A percentile compares a stretch with the other conserved stretches of the same genome.
Evolutionary conservation across 1,139 yeast species (phyloP).

Genomic region (Saccharomyces hybrid): DNA sequence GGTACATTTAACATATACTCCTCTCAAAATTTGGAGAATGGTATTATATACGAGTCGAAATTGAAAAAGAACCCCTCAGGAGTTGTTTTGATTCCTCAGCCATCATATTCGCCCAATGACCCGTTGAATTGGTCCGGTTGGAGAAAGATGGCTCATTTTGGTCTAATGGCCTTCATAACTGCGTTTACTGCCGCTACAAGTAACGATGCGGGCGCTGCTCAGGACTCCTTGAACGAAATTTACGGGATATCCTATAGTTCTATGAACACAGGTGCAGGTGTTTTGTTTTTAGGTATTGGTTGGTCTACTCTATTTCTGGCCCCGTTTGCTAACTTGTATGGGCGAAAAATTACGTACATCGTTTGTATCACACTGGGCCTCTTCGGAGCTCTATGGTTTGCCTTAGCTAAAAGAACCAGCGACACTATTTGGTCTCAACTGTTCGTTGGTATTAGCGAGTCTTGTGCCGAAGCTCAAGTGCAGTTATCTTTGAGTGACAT

Average conservation of each 20-base stretch:
- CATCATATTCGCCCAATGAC: slow-evolving; percentile 68
- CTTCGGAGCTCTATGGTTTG: slow-evolving; percentile 72
- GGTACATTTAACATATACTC: slow-evolving; percentile 53
- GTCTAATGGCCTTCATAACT: slow-evolving; percentile 59
- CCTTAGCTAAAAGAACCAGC: slow-evolving; percentile 43
- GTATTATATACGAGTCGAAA: slow-evolving; percentile 39
- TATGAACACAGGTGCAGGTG: slow-evolving; percentile 85
- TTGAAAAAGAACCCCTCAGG: slow-evolving; percentile 48
- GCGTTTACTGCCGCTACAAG: slow-evolving; percentile 82
- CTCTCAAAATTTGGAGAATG: slow-evolving; percentile 30
- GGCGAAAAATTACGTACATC: slow-evolving; percentile 62
- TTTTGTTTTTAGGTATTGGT: slow-evolving; percentile 68
- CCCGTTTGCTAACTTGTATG: slow-evolving; percentile 73
- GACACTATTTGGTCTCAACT: slow-evolving; percentile 81
- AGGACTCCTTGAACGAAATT: slow-evolving; percentile 56
- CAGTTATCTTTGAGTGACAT: slow-evolving; percentile 71
- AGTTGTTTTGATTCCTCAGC: slow-evolving; percentile 63
- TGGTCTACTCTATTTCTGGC: slow-evolving; percentile 63
- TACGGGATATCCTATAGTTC: slow-evolving; percentile 64
- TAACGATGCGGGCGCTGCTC: slow-evolving; percentile 76
- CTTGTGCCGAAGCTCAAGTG: slow-evolving; percentile 84
- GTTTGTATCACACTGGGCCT: slow-evolving; percentile 58
- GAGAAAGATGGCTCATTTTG: slow-evolving; percentile 56
- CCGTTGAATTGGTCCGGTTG: slow-evolving; percentile 57
- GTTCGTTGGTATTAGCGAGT: slow-evolving; percentile 77